Evolutionary conservation across 345 rosid species (phyloP), one percentile per base, ranked within the genome.

Genomic region (Trapa bicornis): DNA sequence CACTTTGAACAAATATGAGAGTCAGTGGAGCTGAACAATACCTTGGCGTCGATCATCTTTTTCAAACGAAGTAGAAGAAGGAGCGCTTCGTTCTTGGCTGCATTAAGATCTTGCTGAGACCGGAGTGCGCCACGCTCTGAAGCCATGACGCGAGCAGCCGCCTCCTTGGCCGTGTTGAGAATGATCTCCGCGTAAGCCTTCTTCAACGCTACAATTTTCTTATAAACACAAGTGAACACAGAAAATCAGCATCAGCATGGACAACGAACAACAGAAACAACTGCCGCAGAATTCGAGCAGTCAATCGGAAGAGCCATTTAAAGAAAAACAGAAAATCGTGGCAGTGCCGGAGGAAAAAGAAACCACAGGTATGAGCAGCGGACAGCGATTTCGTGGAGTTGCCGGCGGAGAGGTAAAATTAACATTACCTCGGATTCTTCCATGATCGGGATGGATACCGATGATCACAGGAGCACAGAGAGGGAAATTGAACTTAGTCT

Each of bases 111-210:
- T 36, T 76, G 77, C 56, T 85, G 83, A 57, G 71, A 79, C 38
- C 76, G 69, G 70, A 68, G 53, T 54, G 86, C 81, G 65, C 68
- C 76, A 17, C 76, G 69, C 77, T 86, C 90, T 43, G 89, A 77
- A 50, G 69, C 72, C 80, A 82, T 65, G 35, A 86, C 78, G 56
- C 87, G 81, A 42, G 68, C 81, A 17, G 95, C 88, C 15, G 91
- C 85, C 86, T 4, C 95, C 71, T 80, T 85, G 53, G 86, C 84
- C 43, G 86, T 81, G 80, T 85, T 88, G 48, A 85, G 74, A 54
- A 88, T 81, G 22, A 91, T 86, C 50, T 86, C 92, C 35, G 92
- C 92, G 76, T 88, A 91, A 33, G 89, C 89, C 78, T 78, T 83
- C 87, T 88, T 85, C 81, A 88, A 69, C 62, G 83, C 89, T 75